A percentile compares a stretch with the other conserved stretches of the same genome.
These are phyloP conservation scores for Cylindrotheca fusiformis DNA, from an alignment of 108 stramenopile genomes.

Conservation along the genomic window DNA sequence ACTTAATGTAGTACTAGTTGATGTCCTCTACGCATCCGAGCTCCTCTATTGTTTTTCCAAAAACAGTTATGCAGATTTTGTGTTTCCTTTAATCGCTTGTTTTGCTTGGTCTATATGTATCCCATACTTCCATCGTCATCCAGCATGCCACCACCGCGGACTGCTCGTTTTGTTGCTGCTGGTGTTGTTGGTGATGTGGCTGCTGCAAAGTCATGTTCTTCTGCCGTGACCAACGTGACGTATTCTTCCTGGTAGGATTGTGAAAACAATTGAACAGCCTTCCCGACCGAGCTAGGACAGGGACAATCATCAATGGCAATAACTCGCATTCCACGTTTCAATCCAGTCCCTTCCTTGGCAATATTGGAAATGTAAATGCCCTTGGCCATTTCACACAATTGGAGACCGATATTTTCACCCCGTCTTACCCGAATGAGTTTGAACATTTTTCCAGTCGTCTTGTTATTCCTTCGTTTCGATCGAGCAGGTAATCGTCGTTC, in stretches of 20 bases:
- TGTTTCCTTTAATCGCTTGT: too few relatives aligned
- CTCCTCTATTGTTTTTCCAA: too few relatives aligned
- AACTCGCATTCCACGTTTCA: neutral
- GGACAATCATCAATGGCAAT: neutral
- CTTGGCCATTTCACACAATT: neutral
- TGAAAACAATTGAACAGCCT: neutral
- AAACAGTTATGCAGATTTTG: too few relatives aligned
- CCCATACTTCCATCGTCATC: too few relatives aligned
- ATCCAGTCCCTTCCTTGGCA: neutral
- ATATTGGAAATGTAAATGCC: neutral
- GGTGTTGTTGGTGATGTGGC: neutral
- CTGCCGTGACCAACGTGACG: neutral
- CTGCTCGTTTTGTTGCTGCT: too few relatives aligned
- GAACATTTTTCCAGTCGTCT: neutral
- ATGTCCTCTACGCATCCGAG: too few relatives aligned
- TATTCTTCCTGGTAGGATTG: neutral
- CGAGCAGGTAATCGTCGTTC: too few relatives aligned
- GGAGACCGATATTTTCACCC: neutral
- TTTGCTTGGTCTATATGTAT: too few relatives aligned
- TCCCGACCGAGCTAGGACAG: neutral
- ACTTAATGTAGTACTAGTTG: too few relatives aligned
- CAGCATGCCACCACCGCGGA: neutral
- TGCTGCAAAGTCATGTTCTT: neutral
- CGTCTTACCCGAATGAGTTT: neutral
- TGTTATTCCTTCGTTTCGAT: too few relatives aligned